Conservation (phyloP, 2,329 filamentous ascomycete species). For the Ciborinia camelliae region DNA sequence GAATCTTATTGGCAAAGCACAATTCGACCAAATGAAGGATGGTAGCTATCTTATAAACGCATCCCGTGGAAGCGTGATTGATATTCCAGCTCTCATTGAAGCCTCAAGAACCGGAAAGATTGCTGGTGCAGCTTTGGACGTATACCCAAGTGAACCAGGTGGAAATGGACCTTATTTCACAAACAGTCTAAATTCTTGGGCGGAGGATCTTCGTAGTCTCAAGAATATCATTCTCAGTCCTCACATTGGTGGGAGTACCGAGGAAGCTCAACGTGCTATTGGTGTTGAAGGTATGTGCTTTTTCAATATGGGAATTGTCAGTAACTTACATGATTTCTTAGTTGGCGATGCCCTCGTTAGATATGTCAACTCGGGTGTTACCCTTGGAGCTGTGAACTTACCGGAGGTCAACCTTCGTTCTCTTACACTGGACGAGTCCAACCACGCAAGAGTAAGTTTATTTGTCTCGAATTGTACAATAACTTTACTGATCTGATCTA, state of each 20-base stretch:
- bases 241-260: slow-evolving; percentile 95
- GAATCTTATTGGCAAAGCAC: slow-evolving; percentile 77
- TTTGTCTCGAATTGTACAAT: background rate
- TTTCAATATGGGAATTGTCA: background rate
- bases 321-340: slow-evolving; percentile 32
- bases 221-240: slow-evolving; percentile 95
- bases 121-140: slow-evolving; percentile 91
- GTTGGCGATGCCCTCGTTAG: slow-evolving; percentile 83
- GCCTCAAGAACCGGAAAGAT: slow-evolving; percentile 83
- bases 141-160: slow-evolving; percentile 90
- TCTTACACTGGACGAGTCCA: slow-evolving; percentile 83
- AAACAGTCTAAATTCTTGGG: slow-evolving; percentile 77
- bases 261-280: slow-evolving; percentile 95
- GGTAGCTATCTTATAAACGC: slow-evolving; percentile 96
- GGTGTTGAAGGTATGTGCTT: slow-evolving; percentile 67
- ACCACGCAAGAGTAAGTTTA: slow-evolving; percentile 71
- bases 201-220: slow-evolving; percentile 75
- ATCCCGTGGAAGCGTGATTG: slow-evolving; percentile 87
- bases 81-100: slow-evolving; percentile 87
- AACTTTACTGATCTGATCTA: slow-evolving; percentile 28
- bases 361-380: slow-evolving; percentile 94
- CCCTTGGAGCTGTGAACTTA: slow-evolving; percentile 89
- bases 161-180: slow-evolving; percentile 96
- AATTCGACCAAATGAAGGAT: slow-evolving; percentile 86
- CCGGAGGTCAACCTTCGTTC: slow-evolving; percentile 90